Evolutionary conservation across 371 early-diverging fungal genomes (phyloP).

Genomic region (Actinomortierella ambigua): DNA sequence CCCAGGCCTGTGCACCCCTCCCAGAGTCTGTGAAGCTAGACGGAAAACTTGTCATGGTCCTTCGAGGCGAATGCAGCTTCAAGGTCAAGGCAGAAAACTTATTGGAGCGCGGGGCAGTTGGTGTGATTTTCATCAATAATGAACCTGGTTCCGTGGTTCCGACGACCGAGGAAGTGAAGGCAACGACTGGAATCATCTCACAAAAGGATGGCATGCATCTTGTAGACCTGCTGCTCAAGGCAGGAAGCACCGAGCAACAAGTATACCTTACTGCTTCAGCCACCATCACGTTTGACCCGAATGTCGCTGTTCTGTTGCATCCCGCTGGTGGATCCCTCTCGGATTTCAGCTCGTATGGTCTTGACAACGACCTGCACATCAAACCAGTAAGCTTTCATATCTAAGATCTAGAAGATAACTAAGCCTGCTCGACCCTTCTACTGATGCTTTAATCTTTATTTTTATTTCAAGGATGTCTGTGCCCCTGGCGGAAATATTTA

Average conservation of each 20-base stretch:
- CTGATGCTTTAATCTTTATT: too few relatives aligned
- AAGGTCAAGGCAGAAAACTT: slow-evolving; percentile 19
- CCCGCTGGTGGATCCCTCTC: slow-evolving; percentile 27
- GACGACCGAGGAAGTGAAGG: not conserved
- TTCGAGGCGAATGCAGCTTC: slow-evolving; percentile 24
- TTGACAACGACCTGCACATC: slow-evolving; percentile 34
- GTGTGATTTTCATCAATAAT: slow-evolving; percentile 35
- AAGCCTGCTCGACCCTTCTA: too few relatives aligned
- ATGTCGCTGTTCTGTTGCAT: slow-evolving; percentile 6
- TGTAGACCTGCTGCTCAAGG: slow-evolving; percentile 6
- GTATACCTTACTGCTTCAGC: slow-evolving; percentile 1
- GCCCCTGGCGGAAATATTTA: slow-evolving; percentile 41
- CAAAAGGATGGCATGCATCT: slow-evolving; percentile 2
- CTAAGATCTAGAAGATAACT: too few relatives aligned
- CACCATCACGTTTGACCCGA: slow-evolving; percentile 1
- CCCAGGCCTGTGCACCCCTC: slow-evolving; percentile 16
- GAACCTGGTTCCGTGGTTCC: slow-evolving; percentile 1
- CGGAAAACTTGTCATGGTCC: slow-evolving; percentile 22
- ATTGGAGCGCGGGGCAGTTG: slow-evolving; percentile 20
- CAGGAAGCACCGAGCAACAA: not conserved
- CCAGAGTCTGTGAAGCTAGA: slow-evolving; percentile 5
- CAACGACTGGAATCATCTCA: slow-evolving; percentile 11
- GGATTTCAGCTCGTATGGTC: slow-evolving; percentile 22
- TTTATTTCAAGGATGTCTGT: slow-evolving; percentile 24
- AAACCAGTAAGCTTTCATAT: slow-evolving; percentile 35